Conservation (phyloP, 208 protist genomes). For the Histomonas meleagridis region DNA sequence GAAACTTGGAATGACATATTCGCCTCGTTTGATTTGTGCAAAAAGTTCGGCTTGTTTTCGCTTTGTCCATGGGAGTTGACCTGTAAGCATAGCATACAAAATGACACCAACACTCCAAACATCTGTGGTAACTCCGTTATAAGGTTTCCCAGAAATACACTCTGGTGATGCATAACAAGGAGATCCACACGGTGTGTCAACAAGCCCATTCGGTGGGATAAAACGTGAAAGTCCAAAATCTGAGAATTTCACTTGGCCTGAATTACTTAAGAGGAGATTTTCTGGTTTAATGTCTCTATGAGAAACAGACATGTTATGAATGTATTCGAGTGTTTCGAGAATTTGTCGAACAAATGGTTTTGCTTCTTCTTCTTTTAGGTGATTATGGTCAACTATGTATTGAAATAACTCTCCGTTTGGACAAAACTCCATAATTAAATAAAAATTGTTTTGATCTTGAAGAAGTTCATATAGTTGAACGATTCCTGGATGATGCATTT, state of each 20-base stretch:
- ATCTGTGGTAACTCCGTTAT: constrained; percentile 9
- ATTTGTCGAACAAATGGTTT: not conserved
- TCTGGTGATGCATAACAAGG: constrained; percentile 29
- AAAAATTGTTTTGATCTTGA: not conserved
- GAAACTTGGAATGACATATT: not conserved
- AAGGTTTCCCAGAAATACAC: not conserved
- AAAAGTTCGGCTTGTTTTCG: constrained; percentile 13
- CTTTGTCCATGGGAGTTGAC: constrained; percentile 22
- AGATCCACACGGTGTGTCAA: not conserved
- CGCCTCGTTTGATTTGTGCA: not conserved
- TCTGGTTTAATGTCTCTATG: constrained; percentile 23
- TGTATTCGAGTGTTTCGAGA: not conserved
- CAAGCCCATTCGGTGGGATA: not conserved
- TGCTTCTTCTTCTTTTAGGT: not conserved
- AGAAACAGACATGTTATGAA: not conserved
- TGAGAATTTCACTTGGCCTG: not conserved
- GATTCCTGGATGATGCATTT: not conserved
- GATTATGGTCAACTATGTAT: not conserved
- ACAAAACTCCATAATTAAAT: constrained; percentile 33
- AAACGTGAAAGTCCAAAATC: constrained; percentile 9
- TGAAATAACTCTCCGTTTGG: constrained; percentile 21
- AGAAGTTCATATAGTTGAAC: not conserved
- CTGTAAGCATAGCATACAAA: constrained; percentile 7
- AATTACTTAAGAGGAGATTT: not conserved
- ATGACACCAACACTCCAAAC: constrained; percentile 28